Evolutionary conservation across 192 early-diverging fungal genomes (phyloP).

Genomic region (Globomyces pollinis-pini): DNA sequence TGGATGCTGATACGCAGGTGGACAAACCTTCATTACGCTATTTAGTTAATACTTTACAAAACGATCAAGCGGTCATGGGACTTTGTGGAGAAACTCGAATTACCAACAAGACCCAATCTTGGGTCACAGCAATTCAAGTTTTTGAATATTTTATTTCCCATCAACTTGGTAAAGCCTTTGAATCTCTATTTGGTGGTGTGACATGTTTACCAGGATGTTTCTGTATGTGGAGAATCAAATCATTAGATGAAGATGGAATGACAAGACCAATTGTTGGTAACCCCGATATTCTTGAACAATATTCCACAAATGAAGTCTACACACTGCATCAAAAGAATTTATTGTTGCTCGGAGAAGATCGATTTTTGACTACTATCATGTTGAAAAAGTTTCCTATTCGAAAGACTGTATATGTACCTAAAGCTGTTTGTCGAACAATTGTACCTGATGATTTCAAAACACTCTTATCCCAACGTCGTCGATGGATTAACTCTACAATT

Average conservation of each 20-base stretch:
- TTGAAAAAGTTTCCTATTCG: slow-evolving; percentile 87
- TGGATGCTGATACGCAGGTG: slow-evolving; percentile 83
- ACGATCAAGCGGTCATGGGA: slow-evolving; percentile 78
- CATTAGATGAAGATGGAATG: slow-evolving; percentile 24
- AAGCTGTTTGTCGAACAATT: slow-evolving; percentile 82
- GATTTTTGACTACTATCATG: slow-evolving; percentile 95
- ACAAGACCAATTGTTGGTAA: slow-evolving; percentile 73
- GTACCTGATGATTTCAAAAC: slow-evolving; percentile 83
- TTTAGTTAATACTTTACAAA: slow-evolving; percentile 60
- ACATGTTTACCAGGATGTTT: slow-evolving; percentile 97
- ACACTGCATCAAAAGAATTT: slow-evolving; percentile 90
- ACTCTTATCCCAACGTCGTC: slow-evolving; percentile 78
- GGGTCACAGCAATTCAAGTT: slow-evolving; percentile 93
- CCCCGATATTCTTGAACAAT: slow-evolving; percentile 68
- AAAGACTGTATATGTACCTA: slow-evolving; percentile 93
- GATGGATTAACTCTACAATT: slow-evolving; percentile 90
- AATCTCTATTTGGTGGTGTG: slow-evolving; percentile 94
- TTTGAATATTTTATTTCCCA: slow-evolving; percentile 98
- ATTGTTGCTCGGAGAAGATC: slow-evolving; percentile 87
- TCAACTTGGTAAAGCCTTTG: slow-evolving; percentile 91
- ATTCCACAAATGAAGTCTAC: slow-evolving; percentile 43
- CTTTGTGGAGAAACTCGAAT: slow-evolving; percentile 96
- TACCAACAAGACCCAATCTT: slow-evolving; percentile 76
- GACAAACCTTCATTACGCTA: slow-evolving; percentile 22
- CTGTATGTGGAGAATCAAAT: slow-evolving; percentile 96